These are phyloP conservation scores for Sanguinoderma infundibulare DNA, from an alignment of 1,284 basidiomycete genomes.

Conservation along the genomic window DNA sequence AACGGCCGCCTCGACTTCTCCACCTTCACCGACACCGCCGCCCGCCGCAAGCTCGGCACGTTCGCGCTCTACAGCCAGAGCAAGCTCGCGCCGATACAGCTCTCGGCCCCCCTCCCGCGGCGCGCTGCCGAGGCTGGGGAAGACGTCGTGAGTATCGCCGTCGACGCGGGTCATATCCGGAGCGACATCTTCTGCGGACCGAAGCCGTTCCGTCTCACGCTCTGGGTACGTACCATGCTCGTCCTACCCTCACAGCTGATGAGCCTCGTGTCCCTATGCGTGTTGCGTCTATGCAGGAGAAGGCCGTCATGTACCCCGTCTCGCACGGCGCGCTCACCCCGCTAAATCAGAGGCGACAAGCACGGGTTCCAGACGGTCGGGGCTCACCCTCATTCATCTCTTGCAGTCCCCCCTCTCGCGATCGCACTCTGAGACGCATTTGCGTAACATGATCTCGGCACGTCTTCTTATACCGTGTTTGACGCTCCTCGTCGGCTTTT, in stretches of 20 bases:
- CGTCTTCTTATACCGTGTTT: too few species aligned
- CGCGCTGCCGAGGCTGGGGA: conserved; percentile 2
- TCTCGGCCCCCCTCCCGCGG: conserved; percentile 10
- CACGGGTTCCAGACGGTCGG: too few species aligned
- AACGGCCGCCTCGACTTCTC: conserved; percentile 5
- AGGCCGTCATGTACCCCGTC: conserved; percentile 1
- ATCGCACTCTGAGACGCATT: too few species aligned
- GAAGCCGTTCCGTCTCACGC: conserved; percentile 1
- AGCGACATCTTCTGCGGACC: conserved; percentile 11
- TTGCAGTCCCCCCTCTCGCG: too few species aligned
- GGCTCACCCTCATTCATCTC: too few species aligned
- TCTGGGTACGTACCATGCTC: conserved; percentile 4
- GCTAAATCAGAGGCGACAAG: too few species aligned
- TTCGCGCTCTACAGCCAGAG: conserved; percentile 16
- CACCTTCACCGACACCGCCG: conserved; percentile 10
- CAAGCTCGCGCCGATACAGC: conserved; percentile 16
- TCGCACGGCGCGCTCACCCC: conserved; percentile 26
- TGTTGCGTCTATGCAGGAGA: neutral
- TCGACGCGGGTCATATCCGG: conserved; percentile 18
- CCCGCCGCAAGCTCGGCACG: conserved; percentile 1
- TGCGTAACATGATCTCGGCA: too few species aligned
- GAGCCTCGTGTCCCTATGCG: too few species aligned
- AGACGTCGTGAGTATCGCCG: conserved; percentile 17
- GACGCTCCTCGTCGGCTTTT: too few species aligned
- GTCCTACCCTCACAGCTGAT: neutral